These are phyloP conservation scores for Corchorus olitorius DNA, from an alignment of 345 rosid genomes.

Conservation along the genomic window DNA sequence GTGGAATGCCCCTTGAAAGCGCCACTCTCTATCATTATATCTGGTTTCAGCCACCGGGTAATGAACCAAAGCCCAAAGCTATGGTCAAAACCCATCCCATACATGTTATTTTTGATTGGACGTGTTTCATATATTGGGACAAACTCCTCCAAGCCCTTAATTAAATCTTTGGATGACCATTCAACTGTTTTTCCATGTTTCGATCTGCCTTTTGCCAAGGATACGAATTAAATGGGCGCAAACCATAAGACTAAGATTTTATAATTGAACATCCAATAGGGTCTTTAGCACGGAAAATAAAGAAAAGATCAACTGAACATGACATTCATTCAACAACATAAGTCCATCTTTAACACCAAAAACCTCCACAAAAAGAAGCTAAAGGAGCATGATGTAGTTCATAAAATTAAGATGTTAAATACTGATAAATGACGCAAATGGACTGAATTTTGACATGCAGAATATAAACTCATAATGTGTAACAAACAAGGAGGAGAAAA, in stretches of 20 bases:
- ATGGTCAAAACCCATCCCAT: conserved; percentile 99
- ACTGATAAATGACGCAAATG: neutral
- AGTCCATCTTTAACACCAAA: neutral
- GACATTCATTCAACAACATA: neutral
- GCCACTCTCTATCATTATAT: conserved; percentile 96
- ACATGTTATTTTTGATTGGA: conserved; percentile 89
- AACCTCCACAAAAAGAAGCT: conserved; percentile 5
- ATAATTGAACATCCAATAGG: neutral
- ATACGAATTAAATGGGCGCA: conserved; percentile 49
- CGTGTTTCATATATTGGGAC: conserved; percentile 91
- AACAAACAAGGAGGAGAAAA: neutral
- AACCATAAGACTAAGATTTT: conserved; percentile 27
- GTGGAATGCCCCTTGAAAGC: conserved; percentile 99
- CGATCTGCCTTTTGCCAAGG: conserved; percentile 99
- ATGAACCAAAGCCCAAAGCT: conserved; percentile 99
- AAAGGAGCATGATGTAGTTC: neutral
- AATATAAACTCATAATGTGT: neutral
- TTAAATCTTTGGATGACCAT: conserved; percentile 94
- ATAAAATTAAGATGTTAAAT: neutral
- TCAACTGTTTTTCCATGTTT: conserved; percentile 93
- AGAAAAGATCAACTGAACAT: neutral
- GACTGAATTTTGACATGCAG: neutral
- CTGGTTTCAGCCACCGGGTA: conserved; percentile 87
- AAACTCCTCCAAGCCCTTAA: conserved; percentile 90
- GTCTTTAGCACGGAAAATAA: neutral